Percentiles rank a stretch among this genome's conserved stretches.
Conservation (phyloP, 192 early-diverging fungal species). For the Rhizophagus sp. region DNA sequence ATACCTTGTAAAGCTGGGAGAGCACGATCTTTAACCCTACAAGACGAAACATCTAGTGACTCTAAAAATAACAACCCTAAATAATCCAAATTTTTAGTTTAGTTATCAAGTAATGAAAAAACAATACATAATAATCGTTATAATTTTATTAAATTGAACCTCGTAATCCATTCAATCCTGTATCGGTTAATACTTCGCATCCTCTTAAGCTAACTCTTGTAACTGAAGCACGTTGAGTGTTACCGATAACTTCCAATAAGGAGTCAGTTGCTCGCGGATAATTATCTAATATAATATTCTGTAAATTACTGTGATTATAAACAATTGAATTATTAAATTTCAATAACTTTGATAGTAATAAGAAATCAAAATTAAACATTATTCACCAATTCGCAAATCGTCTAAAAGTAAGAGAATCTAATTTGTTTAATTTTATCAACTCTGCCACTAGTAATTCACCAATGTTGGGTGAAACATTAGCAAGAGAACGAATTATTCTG, state of each 20-base stretch:
- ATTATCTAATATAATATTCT: slow-evolving; percentile 11
- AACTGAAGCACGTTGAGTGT: background rate
- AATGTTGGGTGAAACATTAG: background rate
- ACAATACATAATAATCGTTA: background rate
- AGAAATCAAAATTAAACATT: background rate
- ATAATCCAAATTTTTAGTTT: background rate
- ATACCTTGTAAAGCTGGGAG: background rate
- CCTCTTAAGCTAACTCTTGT: background rate
- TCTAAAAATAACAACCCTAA: background rate
- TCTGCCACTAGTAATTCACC: background rate
- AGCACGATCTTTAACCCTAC: background rate
- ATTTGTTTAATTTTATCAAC: background rate
- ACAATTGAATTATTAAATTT: background rate
- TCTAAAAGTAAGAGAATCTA: background rate
- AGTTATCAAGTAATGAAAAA: background rate
- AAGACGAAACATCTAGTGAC: background rate
- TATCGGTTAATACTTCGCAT: background rate
- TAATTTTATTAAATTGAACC: background rate
- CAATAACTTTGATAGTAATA: background rate
- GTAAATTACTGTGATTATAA: slow-evolving; percentile 1
- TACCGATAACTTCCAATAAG: background rate
- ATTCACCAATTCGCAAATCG: background rate
- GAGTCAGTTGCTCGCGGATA: background rate
- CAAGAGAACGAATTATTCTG: background rate
- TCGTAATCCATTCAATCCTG: background rate